phyloP scores from a whole-genome alignment of 2,329 filamentous ascomycete species.

The Phialophora verrucosa region DNA sequence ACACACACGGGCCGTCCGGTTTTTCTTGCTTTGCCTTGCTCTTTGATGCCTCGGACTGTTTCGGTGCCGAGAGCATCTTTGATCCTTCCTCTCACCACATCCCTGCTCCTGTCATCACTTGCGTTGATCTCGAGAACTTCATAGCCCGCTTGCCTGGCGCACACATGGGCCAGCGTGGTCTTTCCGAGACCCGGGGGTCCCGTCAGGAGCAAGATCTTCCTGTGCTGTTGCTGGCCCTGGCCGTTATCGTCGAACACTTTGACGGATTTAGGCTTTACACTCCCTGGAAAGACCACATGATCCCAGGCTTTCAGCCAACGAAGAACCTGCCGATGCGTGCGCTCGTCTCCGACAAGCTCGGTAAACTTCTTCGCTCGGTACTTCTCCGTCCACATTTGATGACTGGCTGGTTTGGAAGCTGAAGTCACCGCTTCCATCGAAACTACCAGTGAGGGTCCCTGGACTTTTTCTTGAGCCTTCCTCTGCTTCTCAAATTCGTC shows the following conservation, averaged over 20 bases:
- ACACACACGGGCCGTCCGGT: slow-evolving; percentile 87
- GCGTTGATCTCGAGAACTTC: slow-evolving; percentile 98
- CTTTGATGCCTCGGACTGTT: slow-evolving; percentile 74
- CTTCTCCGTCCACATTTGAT: slow-evolving; percentile 87
- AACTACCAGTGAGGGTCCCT: slow-evolving; percentile 36
- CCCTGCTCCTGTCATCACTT: slow-evolving; percentile 87
- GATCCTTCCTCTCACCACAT: slow-evolving; percentile 90
- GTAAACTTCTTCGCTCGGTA: slow-evolving; percentile 91
- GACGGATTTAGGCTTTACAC: slow-evolving; percentile 59
- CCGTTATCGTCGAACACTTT: slow-evolving; percentile 50
- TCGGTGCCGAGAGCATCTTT: slow-evolving; percentile 92
- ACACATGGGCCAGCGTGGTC: slow-evolving; percentile 94
- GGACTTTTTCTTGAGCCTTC: slow-evolving; percentile 37
- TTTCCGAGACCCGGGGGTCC: slow-evolving; percentile 94
- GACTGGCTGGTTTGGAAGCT: slow-evolving; percentile 44
- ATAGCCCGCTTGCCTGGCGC: slow-evolving; percentile 92
- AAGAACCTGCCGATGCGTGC: slow-evolving; percentile 87
- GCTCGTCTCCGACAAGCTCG: slow-evolving; percentile 91
- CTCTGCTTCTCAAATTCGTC: slow-evolving; percentile 39
- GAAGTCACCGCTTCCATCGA: slow-evolving; percentile 42
- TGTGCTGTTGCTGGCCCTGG: slow-evolving; percentile 75
- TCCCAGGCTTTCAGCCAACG: slow-evolving; percentile 97
- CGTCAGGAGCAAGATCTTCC: slow-evolving; percentile 87
- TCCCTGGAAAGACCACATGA: slow-evolving; percentile 83
- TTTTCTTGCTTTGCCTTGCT: slow-evolving; percentile 64